These are phyloP conservation scores for Coniella lustricola DNA, from an alignment of 2,329 filamentous ascomycete genomes.

Conservation along the genomic window DNA sequence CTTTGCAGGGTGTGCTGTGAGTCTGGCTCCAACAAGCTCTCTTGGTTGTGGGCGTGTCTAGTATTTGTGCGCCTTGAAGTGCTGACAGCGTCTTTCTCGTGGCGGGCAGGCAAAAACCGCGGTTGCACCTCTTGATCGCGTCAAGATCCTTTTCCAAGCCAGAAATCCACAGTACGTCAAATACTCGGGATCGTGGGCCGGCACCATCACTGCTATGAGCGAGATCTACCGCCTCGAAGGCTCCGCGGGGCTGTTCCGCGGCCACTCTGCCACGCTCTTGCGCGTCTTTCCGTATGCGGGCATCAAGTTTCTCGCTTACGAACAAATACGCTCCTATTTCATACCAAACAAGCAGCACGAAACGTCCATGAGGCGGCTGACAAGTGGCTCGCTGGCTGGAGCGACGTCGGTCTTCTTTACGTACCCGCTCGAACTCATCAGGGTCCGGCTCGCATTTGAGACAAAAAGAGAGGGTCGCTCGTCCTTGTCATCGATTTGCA, in stretches of 20 bases:
- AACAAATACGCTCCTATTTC: slow-evolving; percentile 77
- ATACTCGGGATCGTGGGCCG: slow-evolving; percentile 84
- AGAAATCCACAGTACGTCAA: slow-evolving; percentile 90
- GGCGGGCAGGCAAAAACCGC: slow-evolving; percentile 75
- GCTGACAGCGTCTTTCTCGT: slow-evolving; percentile 14
- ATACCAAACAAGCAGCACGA: slow-evolving; percentile 70
- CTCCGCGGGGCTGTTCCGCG: slow-evolving; percentile 71
- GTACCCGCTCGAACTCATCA: slow-evolving; percentile 87
- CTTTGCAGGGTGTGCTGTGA: slow-evolving; percentile 82
- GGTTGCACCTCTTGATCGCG: slow-evolving; percentile 90
- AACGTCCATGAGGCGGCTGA: slow-evolving; percentile 67
- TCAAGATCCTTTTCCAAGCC: slow-evolving; percentile 97
- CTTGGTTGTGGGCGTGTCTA: too few relatives aligned
- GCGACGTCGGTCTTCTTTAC: slow-evolving; percentile 93
- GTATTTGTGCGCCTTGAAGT: not conserved
- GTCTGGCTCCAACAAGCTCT: slow-evolving; percentile 26
- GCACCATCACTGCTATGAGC: slow-evolving; percentile 72
- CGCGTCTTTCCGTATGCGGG: slow-evolving; percentile 96
- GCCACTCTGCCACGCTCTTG: slow-evolving; percentile 87
- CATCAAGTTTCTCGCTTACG: slow-evolving; percentile 97
- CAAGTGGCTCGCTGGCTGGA: slow-evolving; percentile 70
- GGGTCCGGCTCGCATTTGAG: slow-evolving; percentile 90
- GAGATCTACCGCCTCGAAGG: slow-evolving; percentile 78
- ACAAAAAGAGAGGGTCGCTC: slow-evolving; percentile 68
- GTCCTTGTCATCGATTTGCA: slow-evolving; percentile 69